Evolutionary conservation across 306 rosid genomes (phyloP).

Genomic region (Quercus variabilis): DNA sequence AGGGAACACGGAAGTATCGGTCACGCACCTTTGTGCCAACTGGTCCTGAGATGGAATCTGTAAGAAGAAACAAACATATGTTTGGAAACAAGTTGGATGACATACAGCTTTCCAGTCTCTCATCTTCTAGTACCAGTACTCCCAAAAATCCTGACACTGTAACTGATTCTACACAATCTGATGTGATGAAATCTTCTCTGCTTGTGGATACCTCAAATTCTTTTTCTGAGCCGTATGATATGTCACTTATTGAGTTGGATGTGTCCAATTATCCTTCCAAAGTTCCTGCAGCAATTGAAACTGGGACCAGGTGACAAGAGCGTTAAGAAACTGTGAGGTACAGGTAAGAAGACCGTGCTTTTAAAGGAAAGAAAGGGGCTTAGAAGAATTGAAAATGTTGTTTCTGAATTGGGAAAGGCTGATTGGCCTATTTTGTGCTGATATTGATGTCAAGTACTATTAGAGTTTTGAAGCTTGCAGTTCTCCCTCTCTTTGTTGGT

Average conservation of each 20-base stretch:
- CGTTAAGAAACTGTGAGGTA: constrained; percentile 14
- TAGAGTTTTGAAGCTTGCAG: neutral
- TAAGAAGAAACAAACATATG: constrained; percentile 62
- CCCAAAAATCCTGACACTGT: constrained; percentile 35
- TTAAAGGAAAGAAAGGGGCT: constrained; percentile 12
- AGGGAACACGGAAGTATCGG: constrained; percentile 81
- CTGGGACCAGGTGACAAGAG: constrained; percentile 37
- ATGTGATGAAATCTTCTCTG: constrained; percentile 64
- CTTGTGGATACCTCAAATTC: constrained; percentile 69
- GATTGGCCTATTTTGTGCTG: constrained; percentile 23
- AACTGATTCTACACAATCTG: constrained; percentile 38
- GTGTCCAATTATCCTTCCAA: constrained; percentile 64
- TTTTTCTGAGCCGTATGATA: constrained; percentile 55
- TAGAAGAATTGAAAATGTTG: constrained; percentile 15
- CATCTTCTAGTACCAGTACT: constrained; percentile 58
- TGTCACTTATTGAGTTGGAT: constrained; percentile 86
- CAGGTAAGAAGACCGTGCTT: constrained; percentile 26
- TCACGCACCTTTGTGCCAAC: constrained; percentile 97
- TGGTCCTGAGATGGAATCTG: constrained; percentile 94
- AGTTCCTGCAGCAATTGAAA: constrained; percentile 71
- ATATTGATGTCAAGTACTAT: constrained; percentile 20
- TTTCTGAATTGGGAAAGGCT: constrained; percentile 27
- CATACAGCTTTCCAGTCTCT: constrained; percentile 70
- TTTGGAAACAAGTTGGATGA: constrained; percentile 80
- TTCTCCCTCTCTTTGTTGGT: constrained; percentile 19